These are phyloP conservation scores for Lasiosphaeriaceae sp. DNA, from an alignment of 495 filamentous ascomycete species.

Conservation along the genomic window DNA sequence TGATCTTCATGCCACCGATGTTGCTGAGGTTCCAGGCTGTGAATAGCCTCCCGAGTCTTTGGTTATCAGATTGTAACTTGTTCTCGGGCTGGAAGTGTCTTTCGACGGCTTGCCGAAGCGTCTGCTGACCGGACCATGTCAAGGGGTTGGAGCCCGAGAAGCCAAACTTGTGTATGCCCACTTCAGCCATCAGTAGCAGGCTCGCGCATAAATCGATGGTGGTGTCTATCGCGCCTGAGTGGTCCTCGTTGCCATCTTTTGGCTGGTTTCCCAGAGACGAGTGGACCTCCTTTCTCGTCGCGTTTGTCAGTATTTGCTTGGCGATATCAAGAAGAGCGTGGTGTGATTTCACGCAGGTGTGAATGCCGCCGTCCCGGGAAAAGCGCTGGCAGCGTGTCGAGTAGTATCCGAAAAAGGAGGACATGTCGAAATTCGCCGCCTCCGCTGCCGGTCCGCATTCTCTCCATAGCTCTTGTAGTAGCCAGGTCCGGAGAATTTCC, in stretches of 20 bases:
- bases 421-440: neutral
- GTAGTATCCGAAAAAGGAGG: conserved; percentile 7
- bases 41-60: conserved; percentile 13
- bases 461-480: conserved; percentile 2
- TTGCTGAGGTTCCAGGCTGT: conserved; percentile 13
- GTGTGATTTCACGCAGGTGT: conserved; percentile 6
- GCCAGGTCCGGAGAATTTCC: neutral
- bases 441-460: neutral
- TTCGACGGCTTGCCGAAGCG: neutral
- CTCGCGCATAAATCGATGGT: conserved; percentile 8
- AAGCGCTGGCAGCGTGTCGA: conserved; percentile 2
- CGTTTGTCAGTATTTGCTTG: neutral
- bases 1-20: conserved; percentile 37
- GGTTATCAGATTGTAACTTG: neutral
- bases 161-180: neutral
- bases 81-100: conserved; percentile 1
- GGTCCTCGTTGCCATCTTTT: neutral
- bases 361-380: neutral
- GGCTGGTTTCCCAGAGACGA: too few species aligned
- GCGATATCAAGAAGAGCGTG: conserved; percentile 3
- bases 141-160: conserved; percentile 2
- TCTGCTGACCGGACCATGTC: conserved; percentile 1
- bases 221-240: neutral
- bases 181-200: conserved; percentile 9
- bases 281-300: neutral